Percentiles rank a stretch among this genome's conserved stretches.
Conservation (phyloP, 495 filamentous ascomycete species). For the Trichodelitschia bisporula region DNA sequence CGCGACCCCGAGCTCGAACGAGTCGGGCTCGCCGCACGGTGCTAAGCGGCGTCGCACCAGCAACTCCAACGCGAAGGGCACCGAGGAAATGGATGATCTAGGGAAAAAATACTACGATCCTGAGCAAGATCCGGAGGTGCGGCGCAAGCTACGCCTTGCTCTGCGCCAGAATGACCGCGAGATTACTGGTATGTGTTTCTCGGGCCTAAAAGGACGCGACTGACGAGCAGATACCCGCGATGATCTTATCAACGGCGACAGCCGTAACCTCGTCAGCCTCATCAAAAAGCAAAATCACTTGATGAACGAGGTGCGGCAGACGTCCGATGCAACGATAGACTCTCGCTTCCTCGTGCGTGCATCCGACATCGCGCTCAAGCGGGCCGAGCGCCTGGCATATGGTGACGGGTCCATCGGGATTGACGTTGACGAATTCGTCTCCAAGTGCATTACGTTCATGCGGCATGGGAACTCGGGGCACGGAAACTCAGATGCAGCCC, state of each 20-base stretch:
- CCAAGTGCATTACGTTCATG: conserved; percentile 82
- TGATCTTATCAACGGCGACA: too few species aligned
- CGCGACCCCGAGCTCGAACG: too few species aligned
- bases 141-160: conserved; percentile 39
- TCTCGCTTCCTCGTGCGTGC: conserved; percentile 56
- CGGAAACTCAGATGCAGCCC: conserved; percentile 6
- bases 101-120: conserved; percentile 46
- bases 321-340: conserved; percentile 79
- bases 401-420: conserved; percentile 47
- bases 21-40: too few species aligned
- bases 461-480: conserved; percentile 13
- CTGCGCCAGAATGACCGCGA: conserved; percentile 41
- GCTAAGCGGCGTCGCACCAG: conserved; percentile 3
- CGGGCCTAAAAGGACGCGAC: conserved; percentile 1
- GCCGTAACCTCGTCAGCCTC: conserved; percentile 24
- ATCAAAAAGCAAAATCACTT: conserved; percentile 37
- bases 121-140: conserved; percentile 60
- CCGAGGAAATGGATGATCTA: background rate
- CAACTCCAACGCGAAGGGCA: background rate
- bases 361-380: conserved; percentile 54
- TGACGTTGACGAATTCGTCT: conserved; percentile 83
- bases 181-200: conserved; percentile 28
- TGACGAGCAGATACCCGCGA: too few species aligned
- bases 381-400: conserved; percentile 38
- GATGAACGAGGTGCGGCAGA: conserved; percentile 56